A percentile compares a stretch with the other conserved stretches of the same genome.
These are phyloP conservation scores for Artomyces pyxidatus DNA, from an alignment of 768 basidiomycete species.

Conservation along the genomic window DNA sequence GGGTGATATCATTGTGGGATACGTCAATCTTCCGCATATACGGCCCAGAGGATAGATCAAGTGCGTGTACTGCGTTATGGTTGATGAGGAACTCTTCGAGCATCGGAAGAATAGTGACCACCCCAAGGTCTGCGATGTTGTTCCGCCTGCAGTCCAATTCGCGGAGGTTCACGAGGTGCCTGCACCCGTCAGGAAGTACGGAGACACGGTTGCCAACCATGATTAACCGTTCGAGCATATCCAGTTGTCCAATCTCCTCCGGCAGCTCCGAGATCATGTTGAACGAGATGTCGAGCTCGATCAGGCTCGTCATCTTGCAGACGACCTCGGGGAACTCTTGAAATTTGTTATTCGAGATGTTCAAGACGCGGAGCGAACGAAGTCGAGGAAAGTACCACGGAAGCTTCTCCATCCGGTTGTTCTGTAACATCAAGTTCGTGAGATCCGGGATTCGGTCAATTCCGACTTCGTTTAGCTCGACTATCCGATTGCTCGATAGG, in stretches of 20 bases:
- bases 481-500: slow-evolving; percentile 86
- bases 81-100: slow-evolving; percentile 68
- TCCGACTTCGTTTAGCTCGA: slow-evolving; percentile 78
- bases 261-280: slow-evolving; percentile 82
- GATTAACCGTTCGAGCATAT: slow-evolving; percentile 59
- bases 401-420: slow-evolving; percentile 84
- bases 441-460: slow-evolving; percentile 72
- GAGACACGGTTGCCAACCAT: slow-evolving; percentile 83
- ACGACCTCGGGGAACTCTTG: slow-evolving; percentile 65
- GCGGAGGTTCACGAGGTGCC: slow-evolving; percentile 48
- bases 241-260: slow-evolving; percentile 64
- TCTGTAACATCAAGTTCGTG: slow-evolving; percentile 65
- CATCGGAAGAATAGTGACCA: slow-evolving; percentile 60
- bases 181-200: slow-evolving; percentile 57
- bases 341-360: slow-evolving; percentile 96
- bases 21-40: slow-evolving; percentile 60
- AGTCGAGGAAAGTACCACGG: slow-evolving; percentile 82
- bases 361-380: slow-evolving; percentile 62
- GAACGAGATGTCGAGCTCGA: slow-evolving; percentile 90
- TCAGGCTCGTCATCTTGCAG: slow-evolving; percentile 60
- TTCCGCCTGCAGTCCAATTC: slow-evolving; percentile 85
- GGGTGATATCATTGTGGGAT: slow-evolving; percentile 85
- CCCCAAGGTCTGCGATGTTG: slow-evolving; percentile 63
- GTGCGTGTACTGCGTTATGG: slow-evolving; percentile 72
- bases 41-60: slow-evolving; percentile 72